A percentile compares a stretch with the other conserved stretches of the same genome.
Evolutionary conservation across 352 stramenopile species (phyloP).

Genomic region (Blastocystis sp.): DNA sequence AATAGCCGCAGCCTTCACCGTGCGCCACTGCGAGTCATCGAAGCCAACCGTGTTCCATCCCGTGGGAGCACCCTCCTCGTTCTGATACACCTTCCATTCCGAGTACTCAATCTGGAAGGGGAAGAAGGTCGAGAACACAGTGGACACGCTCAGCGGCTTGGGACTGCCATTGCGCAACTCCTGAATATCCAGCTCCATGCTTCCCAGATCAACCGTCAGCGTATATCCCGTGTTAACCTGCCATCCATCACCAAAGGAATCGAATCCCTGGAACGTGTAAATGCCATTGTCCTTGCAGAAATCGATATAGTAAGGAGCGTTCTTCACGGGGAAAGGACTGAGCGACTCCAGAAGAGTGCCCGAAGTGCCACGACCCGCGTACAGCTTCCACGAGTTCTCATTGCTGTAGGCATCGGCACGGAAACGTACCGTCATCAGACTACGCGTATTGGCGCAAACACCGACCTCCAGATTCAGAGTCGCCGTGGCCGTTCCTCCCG

Average conservation of each 20-base stretch:
- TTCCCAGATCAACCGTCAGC: slow-evolving; percentile 8
- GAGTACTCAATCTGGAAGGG: slow-evolving; percentile 32
- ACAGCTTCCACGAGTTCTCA: not conserved
- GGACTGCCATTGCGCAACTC: not conserved
- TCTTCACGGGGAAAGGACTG: not conserved
- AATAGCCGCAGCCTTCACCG: not conserved
- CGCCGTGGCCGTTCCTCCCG: not conserved
- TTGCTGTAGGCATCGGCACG: not conserved
- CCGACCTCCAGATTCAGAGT: not conserved
- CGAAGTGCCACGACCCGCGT: not conserved
- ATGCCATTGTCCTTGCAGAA: not conserved
- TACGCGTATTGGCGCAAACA: not conserved
- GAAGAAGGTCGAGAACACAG: not conserved
- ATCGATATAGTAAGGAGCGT: not conserved
- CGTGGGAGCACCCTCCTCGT: not conserved
- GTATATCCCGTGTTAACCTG: not conserved
- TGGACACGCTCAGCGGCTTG: not conserved
- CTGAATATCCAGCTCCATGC: not conserved
- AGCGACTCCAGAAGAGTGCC: not conserved
- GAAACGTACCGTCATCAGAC: not conserved
- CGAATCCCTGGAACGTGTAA: not conserved
- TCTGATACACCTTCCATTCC: not conserved
- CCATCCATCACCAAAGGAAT: not conserved
- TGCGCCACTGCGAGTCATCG: not conserved
- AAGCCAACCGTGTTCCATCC: not conserved